Percentiles rank a stretch among this genome's conserved stretches.
phyloP scores from a whole-genome alignment of 2,329 filamentous ascomycete genomes.

The Epichloe typhina region DNA sequence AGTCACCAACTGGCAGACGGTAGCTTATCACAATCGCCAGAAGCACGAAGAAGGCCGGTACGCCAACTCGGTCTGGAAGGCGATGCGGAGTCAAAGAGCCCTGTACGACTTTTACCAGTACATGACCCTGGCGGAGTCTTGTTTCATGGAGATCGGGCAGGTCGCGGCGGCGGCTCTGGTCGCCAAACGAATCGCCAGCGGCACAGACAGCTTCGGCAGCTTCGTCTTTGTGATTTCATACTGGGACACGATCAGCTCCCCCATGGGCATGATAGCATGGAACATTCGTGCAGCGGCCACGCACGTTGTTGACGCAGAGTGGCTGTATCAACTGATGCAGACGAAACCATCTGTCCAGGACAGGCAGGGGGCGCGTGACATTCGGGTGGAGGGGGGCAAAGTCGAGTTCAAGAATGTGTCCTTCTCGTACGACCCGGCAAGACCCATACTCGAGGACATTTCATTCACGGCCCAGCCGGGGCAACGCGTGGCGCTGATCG shows the following conservation, averaged over 20 bases:
- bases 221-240: conserved; percentile 55
- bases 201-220: conserved; percentile 22
- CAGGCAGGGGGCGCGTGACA: conserved; percentile 26
- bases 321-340: conserved; percentile 41
- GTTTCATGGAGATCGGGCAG: conserved; percentile 10
- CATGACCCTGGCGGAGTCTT: conserved; percentile 5
- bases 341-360: conserved; percentile 43
- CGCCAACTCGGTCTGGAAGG: conserved; percentile 6
- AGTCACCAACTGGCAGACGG: conserved; percentile 36
- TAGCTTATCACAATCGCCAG: conserved; percentile 24
- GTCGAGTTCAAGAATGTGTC: conserved; percentile 41
- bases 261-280: conserved; percentile 20
- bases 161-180: conserved; percentile 5
- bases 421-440: conserved; percentile 42
- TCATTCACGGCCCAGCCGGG: conserved; percentile 35
- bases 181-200: conserved; percentile 4
- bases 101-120: conserved; percentile 6
- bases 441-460: conserved; percentile 35
- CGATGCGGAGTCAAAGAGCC: conserved; percentile 3
- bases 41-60: conserved; percentile 13
- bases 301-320: conserved; percentile 52
- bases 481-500: conserved; percentile 46
- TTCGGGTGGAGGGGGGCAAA: conserved; percentile 32
- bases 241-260: conserved; percentile 36
- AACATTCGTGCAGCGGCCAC: conserved; percentile 14